Evolutionary conservation across 352 stramenopile genomes (phyloP), one percentile per base, ranked within the genome.

Genomic region (Globisporangium iwayamae): DNA sequence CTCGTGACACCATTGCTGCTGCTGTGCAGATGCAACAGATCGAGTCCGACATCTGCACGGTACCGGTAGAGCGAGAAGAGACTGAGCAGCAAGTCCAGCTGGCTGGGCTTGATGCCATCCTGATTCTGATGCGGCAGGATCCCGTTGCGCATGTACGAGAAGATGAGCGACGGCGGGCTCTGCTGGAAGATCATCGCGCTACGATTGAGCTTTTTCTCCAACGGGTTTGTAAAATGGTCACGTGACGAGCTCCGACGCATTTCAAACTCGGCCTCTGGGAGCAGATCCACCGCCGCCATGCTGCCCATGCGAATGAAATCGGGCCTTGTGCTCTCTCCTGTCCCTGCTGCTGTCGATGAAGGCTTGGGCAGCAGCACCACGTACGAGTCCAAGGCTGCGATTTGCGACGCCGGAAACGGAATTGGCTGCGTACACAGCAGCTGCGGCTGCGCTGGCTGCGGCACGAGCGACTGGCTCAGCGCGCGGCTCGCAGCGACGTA

Each of bases 21-120:
- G 3, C 22, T 54, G 6, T 68, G 34, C 56, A 74, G 54, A 36
- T 77, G 71, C 9, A 89, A 65, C 4, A 86, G 34, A 47, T 86
- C 78, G 16, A 76, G 70, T 2, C 84, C 84, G 1, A 94, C 84
- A 56, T 95, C 84, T 25, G 86, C 86, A n/a, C 86, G 83, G 65
- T 92, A 95, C 4, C 86, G 78, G 66, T 95, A 95, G 51, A 93
- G 67, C 14, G 86, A 93, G 60, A 92, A 95, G 18, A 93, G 66
- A 60, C 84, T 95, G 32, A 95, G 60, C 3, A 93, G 54, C 43
- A 95, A 66, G 62, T 95, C 86, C 32, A 95, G 75, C 57, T 89
- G 82, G 36, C 78, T 81, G 38, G 78, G 66, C 45, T 62, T 73
- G 56, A 83, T 69, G 9, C 54, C 64, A 9, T 67, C 60, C 1